Evolutionary conservation across 1,284 basidiomycete species (phyloP).

Genomic region (Athelia psychrophila): DNA sequence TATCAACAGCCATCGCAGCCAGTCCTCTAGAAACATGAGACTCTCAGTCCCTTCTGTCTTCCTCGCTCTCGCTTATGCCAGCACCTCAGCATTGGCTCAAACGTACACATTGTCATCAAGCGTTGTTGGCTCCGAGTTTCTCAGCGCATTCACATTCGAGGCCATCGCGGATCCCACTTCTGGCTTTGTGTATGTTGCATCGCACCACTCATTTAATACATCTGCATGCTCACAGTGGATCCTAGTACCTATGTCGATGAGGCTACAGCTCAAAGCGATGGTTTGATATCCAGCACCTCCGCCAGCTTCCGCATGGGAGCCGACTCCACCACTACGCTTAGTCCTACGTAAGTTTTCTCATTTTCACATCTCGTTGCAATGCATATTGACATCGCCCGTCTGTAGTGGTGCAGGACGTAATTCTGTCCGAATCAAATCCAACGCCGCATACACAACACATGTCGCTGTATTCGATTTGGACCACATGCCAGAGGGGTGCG

Average conservation of each 20-base stretch:
- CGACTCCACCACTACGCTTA: slow-evolving; percentile 24
- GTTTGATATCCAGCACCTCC: slow-evolving; percentile 27
- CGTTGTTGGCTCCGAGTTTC: slow-evolving; percentile 24
- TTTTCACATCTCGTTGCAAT: background rate
- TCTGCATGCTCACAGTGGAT: slow-evolving; percentile 3
- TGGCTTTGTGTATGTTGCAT: slow-evolving; percentile 26
- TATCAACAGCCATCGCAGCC: no score
- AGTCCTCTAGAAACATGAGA: no score
- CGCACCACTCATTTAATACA: background rate
- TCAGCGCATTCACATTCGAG: slow-evolving; percentile 26
- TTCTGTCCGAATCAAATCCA: slow-evolving; percentile 22
- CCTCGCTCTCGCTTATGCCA: background rate
- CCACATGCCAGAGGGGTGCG: slow-evolving; percentile 44
- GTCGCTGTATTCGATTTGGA: slow-evolving; percentile 27
- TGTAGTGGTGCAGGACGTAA: slow-evolving; percentile 23
- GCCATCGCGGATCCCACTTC: slow-evolving; percentile 30
- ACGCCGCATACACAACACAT: slow-evolving; percentile 19
- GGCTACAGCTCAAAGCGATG: slow-evolving; percentile 22
- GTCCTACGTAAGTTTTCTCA: background rate
- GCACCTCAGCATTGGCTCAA: background rate
- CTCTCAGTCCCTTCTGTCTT: background rate
- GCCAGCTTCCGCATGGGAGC: slow-evolving; percentile 33
- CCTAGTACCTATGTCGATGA: slow-evolving; percentile 30
- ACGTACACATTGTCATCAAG: background rate
- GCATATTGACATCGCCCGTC: background rate